phyloP scores from a whole-genome alignment of 2,329 filamentous ascomycete genomes.

The Trichoderma atroviride region DNA sequence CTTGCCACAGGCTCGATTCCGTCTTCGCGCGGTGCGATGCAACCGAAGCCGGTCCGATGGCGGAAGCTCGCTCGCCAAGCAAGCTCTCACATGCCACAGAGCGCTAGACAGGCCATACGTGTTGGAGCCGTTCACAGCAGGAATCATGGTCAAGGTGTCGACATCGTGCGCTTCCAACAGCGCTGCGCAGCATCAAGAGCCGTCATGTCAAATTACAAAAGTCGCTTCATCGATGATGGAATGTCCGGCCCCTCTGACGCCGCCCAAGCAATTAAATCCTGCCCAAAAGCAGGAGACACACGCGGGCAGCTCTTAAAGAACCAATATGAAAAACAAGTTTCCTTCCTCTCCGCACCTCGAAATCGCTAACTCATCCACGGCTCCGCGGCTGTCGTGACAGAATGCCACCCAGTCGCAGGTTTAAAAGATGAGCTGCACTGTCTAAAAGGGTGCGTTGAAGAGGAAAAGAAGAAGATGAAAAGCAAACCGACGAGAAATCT shows the following conservation, averaged over 20 bases:
- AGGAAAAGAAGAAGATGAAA: constrained; percentile 46
- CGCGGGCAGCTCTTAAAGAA: constrained; percentile 62
- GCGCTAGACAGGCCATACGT: background rate
- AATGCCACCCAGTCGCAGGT: constrained; percentile 65
- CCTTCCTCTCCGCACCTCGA: constrained; percentile 58
- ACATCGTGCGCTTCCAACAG: background rate
- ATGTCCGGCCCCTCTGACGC: constrained; percentile 50
- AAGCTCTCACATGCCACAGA: background rate
- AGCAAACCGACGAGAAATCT: background rate
- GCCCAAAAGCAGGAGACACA: constrained; percentile 43
- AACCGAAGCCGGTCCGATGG: background rate
- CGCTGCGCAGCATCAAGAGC: too few relatives aligned
- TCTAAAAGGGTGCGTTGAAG: constrained; percentile 76
- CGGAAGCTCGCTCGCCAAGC: background rate
- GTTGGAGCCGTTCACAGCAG: background rate
- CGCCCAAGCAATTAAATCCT: constrained; percentile 40
- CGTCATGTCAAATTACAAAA: background rate
- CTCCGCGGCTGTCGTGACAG: constrained; percentile 62
- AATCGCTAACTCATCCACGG: constrained; percentile 68
- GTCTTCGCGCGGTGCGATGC: background rate
- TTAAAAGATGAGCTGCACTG: constrained; percentile 77
- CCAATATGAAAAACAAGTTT: constrained; percentile 39
- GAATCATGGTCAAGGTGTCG: background rate
- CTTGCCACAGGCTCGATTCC: background rate
- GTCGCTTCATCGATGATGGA: background rate